phyloP scores from a whole-genome alignment of 148 eudicot genomes.

The Salicornia ramosissima region DNA sequence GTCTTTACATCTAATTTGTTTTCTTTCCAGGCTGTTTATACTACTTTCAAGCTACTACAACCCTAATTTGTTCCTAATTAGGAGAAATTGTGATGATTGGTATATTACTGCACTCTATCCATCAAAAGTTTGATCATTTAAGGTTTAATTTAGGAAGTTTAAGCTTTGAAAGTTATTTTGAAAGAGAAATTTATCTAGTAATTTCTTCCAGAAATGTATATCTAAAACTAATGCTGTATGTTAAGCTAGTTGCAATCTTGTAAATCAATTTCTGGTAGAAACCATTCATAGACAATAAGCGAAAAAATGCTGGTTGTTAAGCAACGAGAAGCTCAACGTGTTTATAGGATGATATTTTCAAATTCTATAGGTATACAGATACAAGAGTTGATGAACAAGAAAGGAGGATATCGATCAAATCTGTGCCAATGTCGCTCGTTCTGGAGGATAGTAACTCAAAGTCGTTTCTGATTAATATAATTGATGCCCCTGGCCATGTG shows the following conservation, averaged over 20 bases:
- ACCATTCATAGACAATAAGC: no score
- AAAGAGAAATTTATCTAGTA: no score
- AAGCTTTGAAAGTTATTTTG: no score
- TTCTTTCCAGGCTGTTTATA: background rate
- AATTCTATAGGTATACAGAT: conserved; percentile 58
- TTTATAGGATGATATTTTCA: background rate
- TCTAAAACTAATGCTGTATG: no score
- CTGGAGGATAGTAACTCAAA: conserved; percentile 94
- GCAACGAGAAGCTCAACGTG: background rate
- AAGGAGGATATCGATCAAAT: conserved; percentile 88
- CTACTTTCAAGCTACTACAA: background rate
- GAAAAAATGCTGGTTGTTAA: background rate
- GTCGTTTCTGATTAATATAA: conserved; percentile 75
- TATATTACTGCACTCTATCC: background rate
- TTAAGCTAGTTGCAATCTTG: no score
- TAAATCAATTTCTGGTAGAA: no score
- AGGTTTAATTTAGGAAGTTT: background rate
- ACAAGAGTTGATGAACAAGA: conserved; percentile 98
- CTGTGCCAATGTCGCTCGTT: conserved; percentile 94
- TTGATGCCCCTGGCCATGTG: conserved; percentile 97
- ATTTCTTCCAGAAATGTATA: no score
- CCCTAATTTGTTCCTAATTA: background rate
- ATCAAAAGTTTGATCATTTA: background rate
- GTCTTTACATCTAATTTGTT: background rate
- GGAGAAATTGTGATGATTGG: background rate